Conservation (phyloP, 306 rosid genomes). For the Cicer yamashitae region DNA sequence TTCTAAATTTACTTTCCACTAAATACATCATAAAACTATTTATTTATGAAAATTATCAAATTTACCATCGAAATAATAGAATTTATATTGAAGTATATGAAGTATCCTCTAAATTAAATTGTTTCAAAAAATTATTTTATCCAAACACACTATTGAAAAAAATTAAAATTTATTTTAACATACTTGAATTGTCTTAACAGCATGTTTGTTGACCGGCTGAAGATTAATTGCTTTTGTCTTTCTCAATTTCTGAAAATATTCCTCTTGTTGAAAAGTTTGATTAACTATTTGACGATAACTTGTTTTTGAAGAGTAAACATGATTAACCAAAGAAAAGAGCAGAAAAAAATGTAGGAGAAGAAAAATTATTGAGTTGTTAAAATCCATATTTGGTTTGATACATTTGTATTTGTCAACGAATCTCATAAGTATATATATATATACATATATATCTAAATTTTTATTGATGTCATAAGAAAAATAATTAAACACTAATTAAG, state of each 20-base stretch:
- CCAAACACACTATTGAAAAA: too few species aligned
- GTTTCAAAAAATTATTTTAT: not conserved
- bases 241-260: slow-evolving; percentile 59
- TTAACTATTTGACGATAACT: slow-evolving; percentile 45
- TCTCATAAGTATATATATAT: slow-evolving; percentile 44
- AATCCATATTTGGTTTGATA: slow-evolving; percentile 61
- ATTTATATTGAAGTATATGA: too few species aligned
- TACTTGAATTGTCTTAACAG: slow-evolving; percentile 85
- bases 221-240: slow-evolving; percentile 57
- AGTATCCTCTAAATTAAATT: too few species aligned
- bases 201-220: slow-evolving; percentile 71
- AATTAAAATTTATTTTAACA: not conserved
- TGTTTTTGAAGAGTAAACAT: slow-evolving; percentile 47
- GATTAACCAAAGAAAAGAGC: slow-evolving; percentile 56
- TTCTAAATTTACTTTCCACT: too few species aligned
- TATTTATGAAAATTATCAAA: too few species aligned
- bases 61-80: too few species aligned
- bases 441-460: slow-evolving; percentile 42
- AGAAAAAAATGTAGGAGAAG: slow-evolving; percentile 61
- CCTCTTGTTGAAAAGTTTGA: slow-evolving; percentile 59
- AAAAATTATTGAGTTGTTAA: slow-evolving; percentile 52
- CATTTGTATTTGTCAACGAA: slow-evolving; percentile 46
- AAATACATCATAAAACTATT: too few species aligned
- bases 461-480: too few species aligned
- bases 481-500: too few species aligned